A percentile compares a stretch with the other conserved stretches of the same genome.
Conservation (phyloP, 306 rosid species). For the Inga oerstediana region DNA sequence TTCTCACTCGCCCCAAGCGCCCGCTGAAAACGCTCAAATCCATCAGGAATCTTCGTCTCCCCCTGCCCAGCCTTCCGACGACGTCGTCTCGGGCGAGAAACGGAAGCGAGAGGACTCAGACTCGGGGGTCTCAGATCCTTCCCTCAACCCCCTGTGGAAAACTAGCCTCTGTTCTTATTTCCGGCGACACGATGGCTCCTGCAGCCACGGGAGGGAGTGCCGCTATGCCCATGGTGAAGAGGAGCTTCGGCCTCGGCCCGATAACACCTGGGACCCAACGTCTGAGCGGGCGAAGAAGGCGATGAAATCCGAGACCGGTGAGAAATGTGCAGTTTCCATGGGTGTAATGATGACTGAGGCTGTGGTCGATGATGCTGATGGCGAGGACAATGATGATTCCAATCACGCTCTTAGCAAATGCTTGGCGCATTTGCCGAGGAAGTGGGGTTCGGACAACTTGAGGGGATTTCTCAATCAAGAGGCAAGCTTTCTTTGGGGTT, state of each 20-base stretch:
- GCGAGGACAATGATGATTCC: conserved; percentile 17
- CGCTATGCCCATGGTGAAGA: conserved; percentile 82
- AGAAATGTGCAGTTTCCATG: conserved; percentile 21
- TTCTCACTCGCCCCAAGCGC: conserved; percentile 34
- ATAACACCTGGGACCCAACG: conserved; percentile 93
- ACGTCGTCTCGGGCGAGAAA: conserved; percentile 48
- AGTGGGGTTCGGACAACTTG: conserved; percentile 72
- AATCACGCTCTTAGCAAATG: conserved; percentile 61
- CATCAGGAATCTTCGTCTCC: conserved; percentile 26
- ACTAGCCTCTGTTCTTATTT: conserved; percentile 91
- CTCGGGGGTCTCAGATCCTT: conserved; percentile 30
- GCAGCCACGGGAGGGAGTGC: conserved; percentile 76
- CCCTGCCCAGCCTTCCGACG: conserved; percentile 26
- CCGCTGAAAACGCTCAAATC: conserved; percentile 14
- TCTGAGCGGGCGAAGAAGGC: conserved; percentile 82
- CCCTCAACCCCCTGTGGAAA: conserved; percentile 72
- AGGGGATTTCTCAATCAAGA: conserved; percentile 56
- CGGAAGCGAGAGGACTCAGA: conserved; percentile 67
- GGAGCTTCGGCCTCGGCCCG: conserved; percentile 90
- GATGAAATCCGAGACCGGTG: conserved; percentile 40
- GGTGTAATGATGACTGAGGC: conserved; percentile 81
- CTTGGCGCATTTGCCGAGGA: conserved; percentile 79
- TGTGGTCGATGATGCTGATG: conserved; percentile 51
- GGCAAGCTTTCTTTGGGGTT: conserved; percentile 41
- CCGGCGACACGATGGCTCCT: conserved; percentile 60